A percentile compares a stretch with the other conserved stretches of the same genome.
Conservation (phyloP, 2,329 filamentous ascomycete species). For the Zymoseptoria passerinii region DNA sequence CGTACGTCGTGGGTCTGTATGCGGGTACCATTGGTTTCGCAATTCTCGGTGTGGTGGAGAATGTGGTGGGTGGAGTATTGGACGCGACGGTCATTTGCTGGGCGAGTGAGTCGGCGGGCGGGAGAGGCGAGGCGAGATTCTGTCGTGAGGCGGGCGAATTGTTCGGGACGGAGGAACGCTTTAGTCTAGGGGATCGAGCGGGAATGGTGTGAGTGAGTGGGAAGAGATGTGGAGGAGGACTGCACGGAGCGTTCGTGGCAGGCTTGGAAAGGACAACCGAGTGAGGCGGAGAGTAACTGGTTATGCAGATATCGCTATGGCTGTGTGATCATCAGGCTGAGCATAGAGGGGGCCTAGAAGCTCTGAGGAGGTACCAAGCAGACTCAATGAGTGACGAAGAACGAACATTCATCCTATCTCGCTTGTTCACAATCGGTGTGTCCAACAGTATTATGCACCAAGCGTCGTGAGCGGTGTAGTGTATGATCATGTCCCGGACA, state of each 20-base stretch:
- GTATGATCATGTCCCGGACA: no score
- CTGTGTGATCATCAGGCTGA: not conserved
- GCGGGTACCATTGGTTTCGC: constrained; percentile 94
- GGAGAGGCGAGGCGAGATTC: constrained; percentile 60
- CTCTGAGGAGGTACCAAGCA: not conserved
- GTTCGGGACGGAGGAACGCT: constrained; percentile 55
- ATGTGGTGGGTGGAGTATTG: constrained; percentile 31
- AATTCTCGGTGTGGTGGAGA: constrained; percentile 51
- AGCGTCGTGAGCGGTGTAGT: no score
- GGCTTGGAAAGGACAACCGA: not conserved
- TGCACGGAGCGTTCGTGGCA: not conserved
- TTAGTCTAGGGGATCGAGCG: constrained; percentile 4
- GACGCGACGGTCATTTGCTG: constrained; percentile 75
- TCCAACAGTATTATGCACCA: not conserved
- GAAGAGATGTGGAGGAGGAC: not conserved
- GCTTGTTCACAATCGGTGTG: no score
- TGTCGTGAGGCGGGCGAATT: constrained; percentile 86
- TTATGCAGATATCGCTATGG: not conserved
- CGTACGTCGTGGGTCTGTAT: constrained; percentile 86
- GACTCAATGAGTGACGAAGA: not conserved
- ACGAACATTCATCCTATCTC: not conserved
- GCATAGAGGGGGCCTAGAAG: not conserved
- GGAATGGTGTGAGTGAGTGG: not conserved
- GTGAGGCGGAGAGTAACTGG: not conserved
- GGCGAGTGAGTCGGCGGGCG: constrained; percentile 69